Conservation (phyloP, 169 alveolate species). For the Plasmodium ovale region DNA sequence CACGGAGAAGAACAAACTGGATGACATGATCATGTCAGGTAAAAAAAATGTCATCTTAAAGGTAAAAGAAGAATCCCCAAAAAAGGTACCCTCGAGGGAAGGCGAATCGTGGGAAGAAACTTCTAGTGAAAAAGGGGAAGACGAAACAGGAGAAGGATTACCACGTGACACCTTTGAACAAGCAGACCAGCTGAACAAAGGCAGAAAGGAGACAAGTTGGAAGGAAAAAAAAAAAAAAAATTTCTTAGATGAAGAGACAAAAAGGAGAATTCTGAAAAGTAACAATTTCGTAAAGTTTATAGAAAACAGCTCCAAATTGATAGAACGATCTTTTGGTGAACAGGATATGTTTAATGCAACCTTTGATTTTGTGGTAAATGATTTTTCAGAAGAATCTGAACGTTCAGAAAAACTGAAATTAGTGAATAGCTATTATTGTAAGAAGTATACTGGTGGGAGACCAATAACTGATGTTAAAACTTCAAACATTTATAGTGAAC, state of each 20-base stretch:
- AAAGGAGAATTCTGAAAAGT: conserved; percentile 3
- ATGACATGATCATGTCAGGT: not conserved
- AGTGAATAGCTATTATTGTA: conserved; percentile 57
- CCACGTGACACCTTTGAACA: not conserved
- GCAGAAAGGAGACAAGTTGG: not conserved
- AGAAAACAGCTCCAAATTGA: conserved; percentile 31
- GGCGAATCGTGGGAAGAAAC: too few species aligned
- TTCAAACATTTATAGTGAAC: conserved; percentile 76
- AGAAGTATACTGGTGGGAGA: conserved; percentile 63
- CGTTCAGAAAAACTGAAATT: conserved; percentile 46
- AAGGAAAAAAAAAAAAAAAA: not conserved
- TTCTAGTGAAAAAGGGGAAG: not conserved
- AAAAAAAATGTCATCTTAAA: conserved; percentile 4
- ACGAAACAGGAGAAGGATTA: not conserved
- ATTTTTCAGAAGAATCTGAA: conserved; percentile 11
- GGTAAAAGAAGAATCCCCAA: not conserved
- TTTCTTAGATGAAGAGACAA: not conserved
- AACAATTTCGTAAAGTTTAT: conserved; percentile 23
- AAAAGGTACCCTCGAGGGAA: too few species aligned
- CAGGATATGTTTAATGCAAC: conserved; percentile 58
- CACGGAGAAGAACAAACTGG: not conserved
- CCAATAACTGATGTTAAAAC: conserved; percentile 78
- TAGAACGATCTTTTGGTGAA: conserved; percentile 71
- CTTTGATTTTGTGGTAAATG: conserved; percentile 35
- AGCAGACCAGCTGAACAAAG: not conserved